Percentiles rank a stretch among this genome's conserved stretches.
phyloP scores from a whole-genome alignment of 148 eudicot species.

The Beta vulgaris region DNA sequence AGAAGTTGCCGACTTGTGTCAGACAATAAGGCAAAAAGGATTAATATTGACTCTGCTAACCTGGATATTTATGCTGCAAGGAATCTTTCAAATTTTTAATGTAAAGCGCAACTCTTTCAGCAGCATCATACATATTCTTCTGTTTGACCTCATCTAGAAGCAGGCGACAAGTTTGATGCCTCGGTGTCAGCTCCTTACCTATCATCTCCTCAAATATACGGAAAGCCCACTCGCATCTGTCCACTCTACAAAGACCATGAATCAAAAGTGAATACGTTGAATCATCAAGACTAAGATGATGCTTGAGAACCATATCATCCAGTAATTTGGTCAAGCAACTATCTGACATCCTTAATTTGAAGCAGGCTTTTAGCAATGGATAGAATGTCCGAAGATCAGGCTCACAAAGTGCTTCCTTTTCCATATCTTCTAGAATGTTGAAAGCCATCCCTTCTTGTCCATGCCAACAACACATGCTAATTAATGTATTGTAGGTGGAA shows the following conservation, averaged over 20 bases:
- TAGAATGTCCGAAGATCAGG: constrained; percentile 72
- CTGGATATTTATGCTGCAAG: constrained; percentile 17
- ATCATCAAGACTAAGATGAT: constrained; percentile 72
- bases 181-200: constrained; percentile 51
- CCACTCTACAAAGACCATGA: constrained; percentile 71
- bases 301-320: constrained; percentile 60
- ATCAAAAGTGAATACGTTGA: constrained; percentile 71
- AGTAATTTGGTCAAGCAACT: constrained; percentile 43
- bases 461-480: constrained; percentile 62
- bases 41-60: constrained; percentile 8
- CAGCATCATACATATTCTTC: constrained; percentile 54
- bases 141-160: constrained; percentile 55
- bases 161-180: constrained; percentile 57
- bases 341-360: constrained; percentile 43
- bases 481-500: constrained; percentile 78
- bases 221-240: constrained; percentile 59
- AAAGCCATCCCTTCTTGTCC: constrained; percentile 52
- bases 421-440: constrained; percentile 47
- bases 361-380: constrained; percentile 69
- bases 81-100: constrained; percentile 52
- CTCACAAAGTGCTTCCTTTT: constrained; percentile 45
- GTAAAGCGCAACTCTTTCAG: constrained; percentile 51
- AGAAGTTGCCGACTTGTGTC: neutral
- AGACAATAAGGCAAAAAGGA: neutral
- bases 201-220: constrained; percentile 69